Evolutionary conservation across 768 basidiomycete species (phyloP).

Genomic region (Collybiopsis confluens): DNA sequence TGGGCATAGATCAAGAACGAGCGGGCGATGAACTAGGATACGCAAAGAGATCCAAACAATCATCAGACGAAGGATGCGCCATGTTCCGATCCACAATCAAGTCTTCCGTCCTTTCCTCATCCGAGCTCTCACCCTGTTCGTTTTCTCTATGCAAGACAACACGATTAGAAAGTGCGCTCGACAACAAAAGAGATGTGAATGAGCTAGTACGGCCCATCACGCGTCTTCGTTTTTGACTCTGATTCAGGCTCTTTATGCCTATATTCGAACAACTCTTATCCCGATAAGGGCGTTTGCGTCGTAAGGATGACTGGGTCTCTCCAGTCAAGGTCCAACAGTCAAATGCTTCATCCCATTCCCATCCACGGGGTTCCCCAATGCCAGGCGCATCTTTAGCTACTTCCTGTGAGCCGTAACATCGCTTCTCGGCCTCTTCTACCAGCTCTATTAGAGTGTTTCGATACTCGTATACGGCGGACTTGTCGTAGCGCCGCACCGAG

Average conservation of each 20-base stretch:
- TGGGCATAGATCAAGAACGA: not conserved
- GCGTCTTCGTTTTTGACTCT: conserved; percentile 11
- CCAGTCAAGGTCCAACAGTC: conserved; percentile 38
- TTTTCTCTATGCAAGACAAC: conserved; percentile 26
- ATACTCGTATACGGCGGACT: conserved; percentile 25
- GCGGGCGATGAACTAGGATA: conserved; percentile 4
- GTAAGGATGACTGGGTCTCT: not conserved
- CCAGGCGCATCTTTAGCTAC: not conserved
- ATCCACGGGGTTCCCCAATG: conserved; percentile 21
- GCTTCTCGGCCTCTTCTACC: conserved; percentile 49
- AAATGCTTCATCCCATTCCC: conserved; percentile 47
- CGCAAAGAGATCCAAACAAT: conserved; percentile 5
- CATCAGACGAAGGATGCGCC: conserved; percentile 6
- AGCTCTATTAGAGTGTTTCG: conserved; percentile 37
- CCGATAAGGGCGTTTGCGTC: conserved; percentile 10
- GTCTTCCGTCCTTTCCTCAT: not conserved
- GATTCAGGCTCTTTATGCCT: too few species aligned
- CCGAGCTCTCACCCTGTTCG: not conserved
- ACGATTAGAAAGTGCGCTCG: conserved; percentile 34
- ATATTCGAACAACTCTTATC: conserved; percentile 13
- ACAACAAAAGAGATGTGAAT: conserved; percentile 35
- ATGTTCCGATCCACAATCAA: not conserved
- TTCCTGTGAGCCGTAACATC: conserved; percentile 32
- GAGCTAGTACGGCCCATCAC: conserved; percentile 17
- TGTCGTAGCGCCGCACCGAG: conserved; percentile 17